Evolutionary conservation across 371 early-diverging fungal genomes (phyloP).

Genomic region (Mortierella sp.): DNA sequence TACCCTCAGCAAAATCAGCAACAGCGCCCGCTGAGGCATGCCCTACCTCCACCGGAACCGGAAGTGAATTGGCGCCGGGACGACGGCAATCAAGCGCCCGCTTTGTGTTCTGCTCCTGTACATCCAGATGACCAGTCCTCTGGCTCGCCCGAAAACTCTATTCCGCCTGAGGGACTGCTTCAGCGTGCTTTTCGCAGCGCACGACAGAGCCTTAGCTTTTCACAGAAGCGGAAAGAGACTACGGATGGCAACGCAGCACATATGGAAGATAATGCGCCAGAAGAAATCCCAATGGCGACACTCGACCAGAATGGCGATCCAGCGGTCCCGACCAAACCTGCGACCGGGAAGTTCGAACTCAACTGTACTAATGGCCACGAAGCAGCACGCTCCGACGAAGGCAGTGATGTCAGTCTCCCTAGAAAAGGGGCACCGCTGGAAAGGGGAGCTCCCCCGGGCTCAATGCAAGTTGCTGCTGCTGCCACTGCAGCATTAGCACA

Average conservation of each 20-base stretch:
- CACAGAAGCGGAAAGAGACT: conserved; percentile 12
- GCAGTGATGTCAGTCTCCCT: conserved; percentile 10
- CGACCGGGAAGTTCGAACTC: conserved; percentile 1
- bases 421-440: conserved; percentile 9
- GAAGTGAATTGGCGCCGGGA: background rate
- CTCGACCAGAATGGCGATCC: background rate
- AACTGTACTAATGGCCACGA: background rate
- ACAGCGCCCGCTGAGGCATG: conserved; percentile 2
- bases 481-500: background rate
- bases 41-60: background rate
- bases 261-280: too few species aligned
- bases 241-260: conserved; percentile 2
- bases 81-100: conserved; percentile 1
- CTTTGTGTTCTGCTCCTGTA: conserved; percentile 7
- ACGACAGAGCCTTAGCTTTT: conserved; percentile 14
- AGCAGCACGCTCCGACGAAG: background rate
- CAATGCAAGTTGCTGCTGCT: background rate
- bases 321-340: background rate
- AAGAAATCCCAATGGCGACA: background rate
- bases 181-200: conserved; percentile 13
- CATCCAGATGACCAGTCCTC: conserved; percentile 40
- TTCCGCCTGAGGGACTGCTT: conserved; percentile 12
- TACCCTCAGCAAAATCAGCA: conserved; percentile 6
- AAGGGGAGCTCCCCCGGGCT: conserved; percentile 4
- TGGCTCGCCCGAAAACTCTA: conserved; percentile 36